Conservation (phyloP, 768 basidiomycete genomes). For the Psilocybe sp. region DNA sequence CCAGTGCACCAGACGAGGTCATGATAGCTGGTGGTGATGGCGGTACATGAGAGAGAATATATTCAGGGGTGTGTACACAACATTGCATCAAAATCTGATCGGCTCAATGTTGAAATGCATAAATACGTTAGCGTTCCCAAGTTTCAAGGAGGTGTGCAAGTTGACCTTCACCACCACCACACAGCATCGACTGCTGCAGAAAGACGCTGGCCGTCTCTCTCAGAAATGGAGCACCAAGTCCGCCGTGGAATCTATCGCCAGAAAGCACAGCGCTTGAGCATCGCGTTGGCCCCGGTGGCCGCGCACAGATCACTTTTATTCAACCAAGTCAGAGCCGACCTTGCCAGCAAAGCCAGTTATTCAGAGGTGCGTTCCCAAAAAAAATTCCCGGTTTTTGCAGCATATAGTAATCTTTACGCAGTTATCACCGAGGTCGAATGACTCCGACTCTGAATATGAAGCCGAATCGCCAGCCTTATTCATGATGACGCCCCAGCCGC, state of each 20-base stretch:
- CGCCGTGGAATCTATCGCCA: slow-evolving; percentile 23
- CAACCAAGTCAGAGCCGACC: slow-evolving; percentile 21
- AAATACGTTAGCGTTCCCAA: no score
- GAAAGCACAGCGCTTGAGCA: slow-evolving; percentile 24
- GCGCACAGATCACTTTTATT: slow-evolving; percentile 24
- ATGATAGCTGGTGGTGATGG: no score
- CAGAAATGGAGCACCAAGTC: slow-evolving; percentile 15
- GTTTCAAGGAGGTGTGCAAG: no score
- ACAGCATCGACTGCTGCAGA: no score
- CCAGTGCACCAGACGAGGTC: no score
- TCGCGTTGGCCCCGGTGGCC: slow-evolving; percentile 23
- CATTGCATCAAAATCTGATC: no score
- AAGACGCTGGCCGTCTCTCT: no score
- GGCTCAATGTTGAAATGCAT: no score
- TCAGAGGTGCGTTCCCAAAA: slow-evolving; percentile 12
- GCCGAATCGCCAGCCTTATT: slow-evolving; percentile 12
- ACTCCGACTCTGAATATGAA: slow-evolving; percentile 1
- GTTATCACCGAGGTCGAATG: slow-evolving; percentile 14
- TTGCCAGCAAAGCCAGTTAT: slow-evolving; percentile 17
- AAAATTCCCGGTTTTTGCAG: neutral
- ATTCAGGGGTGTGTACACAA: no score
- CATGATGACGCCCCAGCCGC: slow-evolving; percentile 8
- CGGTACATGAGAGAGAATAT: no score
- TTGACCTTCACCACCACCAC: no score
- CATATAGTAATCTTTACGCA: slow-evolving; percentile 2